Conservation (phyloP, 2,329 filamentous ascomycete species). For the Fusarium marasasianum region DNA sequence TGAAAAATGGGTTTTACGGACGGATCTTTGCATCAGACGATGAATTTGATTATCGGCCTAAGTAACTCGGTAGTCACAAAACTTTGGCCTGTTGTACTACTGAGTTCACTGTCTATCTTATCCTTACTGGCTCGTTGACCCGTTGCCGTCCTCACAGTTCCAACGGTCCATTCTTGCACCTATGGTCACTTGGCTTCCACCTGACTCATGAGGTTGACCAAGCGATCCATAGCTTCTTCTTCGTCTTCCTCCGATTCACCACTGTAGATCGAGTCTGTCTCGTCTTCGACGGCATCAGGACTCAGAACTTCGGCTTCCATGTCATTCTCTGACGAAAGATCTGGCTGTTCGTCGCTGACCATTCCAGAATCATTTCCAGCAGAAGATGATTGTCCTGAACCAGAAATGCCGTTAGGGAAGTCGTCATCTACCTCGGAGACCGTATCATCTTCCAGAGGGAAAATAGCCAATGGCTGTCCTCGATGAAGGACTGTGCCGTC, state of each 20-base stretch:
- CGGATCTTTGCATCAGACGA: conserved; percentile 76
- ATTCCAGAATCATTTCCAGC: not conserved
- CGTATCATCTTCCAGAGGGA: conserved; percentile 9
- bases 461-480: conserved; percentile 33
- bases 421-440: not conserved
- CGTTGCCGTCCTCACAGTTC: not conserved
- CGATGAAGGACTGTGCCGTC: conserved; percentile 32
- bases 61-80: not conserved
- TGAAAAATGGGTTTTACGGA: conserved; percentile 92
- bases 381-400: not conserved
- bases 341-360: not conserved
- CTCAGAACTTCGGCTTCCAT: not conserved
- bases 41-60: conserved; percentile 42
- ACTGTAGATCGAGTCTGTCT: not conserved
- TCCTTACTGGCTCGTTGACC: not conserved
- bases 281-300: not conserved
- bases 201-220: conserved; percentile 21
- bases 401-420: not conserved
- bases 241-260: conserved; percentile 9
- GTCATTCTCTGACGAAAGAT: not conserved
- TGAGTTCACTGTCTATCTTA: not conserved
- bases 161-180: not conserved
- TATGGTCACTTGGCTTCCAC: not conserved
- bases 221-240: conserved; percentile 36
- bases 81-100: not conserved